A percentile compares a stretch with the other conserved stretches of the same genome.
phyloP scores from a whole-genome alignment of 495 filamentous ascomycete genomes.

The Thermochaetoides thermophila region DNA sequence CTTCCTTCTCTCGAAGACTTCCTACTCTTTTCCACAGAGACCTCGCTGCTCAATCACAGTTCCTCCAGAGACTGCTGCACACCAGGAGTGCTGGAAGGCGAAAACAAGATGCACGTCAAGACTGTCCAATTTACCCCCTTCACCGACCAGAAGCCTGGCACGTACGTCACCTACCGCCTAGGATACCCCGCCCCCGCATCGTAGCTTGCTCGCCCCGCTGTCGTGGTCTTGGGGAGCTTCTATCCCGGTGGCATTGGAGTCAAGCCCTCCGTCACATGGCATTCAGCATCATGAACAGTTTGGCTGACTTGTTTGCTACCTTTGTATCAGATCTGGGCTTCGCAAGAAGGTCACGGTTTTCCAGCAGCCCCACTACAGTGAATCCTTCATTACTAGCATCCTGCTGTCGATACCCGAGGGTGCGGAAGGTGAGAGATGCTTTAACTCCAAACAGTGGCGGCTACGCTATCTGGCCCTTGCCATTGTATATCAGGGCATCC shows the following conservation, averaged over 20 bases:
- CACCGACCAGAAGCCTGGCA: slow-evolving; percentile 95
- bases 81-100: neutral
- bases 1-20: too few species aligned
- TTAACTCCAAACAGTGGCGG: neutral
- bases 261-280: neutral
- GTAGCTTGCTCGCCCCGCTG: slow-evolving; percentile 17
- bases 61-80: neutral
- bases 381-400: slow-evolving; percentile 86
- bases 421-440: slow-evolving; percentile 37
- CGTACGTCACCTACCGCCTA: slow-evolving; percentile 57
- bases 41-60: too few species aligned
- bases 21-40: neutral
- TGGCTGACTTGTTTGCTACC: slow-evolving; percentile 1
- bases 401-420: slow-evolving; percentile 94
- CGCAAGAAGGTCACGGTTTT: slow-evolving; percentile 98
- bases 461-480: too few species aligned
- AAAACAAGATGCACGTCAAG: slow-evolving; percentile 49
- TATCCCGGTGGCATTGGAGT: neutral
- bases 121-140: slow-evolving; percentile 66
- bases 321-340: slow-evolving; percentile 62
- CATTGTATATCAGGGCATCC: neutral
- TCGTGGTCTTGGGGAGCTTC: neutral
- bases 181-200: slow-evolving; percentile 13
- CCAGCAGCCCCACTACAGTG: slow-evolving; percentile 87
- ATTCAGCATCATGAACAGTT: too few species aligned